Conservation (phyloP, 768 basidiomycete species). For the Mycena indigotica region DNA sequence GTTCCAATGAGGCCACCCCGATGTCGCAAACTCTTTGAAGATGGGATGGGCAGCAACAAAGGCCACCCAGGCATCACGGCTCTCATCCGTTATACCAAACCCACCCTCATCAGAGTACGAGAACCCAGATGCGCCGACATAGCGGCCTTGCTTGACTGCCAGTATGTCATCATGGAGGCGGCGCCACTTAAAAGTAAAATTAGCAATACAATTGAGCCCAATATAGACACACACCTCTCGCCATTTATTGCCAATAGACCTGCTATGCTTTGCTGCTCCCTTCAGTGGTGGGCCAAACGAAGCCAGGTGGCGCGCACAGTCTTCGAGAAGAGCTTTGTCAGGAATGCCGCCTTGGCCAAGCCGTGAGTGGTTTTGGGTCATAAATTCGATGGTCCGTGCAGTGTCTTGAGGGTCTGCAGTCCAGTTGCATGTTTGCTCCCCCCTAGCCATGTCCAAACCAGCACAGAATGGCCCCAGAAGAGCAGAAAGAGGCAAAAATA, state of each 20-base stretch:
- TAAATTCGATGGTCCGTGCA: neutral
- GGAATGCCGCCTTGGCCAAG: neutral
- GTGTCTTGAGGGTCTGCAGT: neutral
- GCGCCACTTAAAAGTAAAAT: too few relatives aligned
- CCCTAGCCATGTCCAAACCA: neutral
- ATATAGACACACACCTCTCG: neutral
- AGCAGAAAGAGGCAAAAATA: too few relatives aligned
- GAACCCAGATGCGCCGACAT: slow-evolving; percentile 9
- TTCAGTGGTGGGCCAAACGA: neutral
- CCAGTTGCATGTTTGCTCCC: neutral
- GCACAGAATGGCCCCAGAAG: too few relatives aligned
- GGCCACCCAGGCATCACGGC: slow-evolving; percentile 5
- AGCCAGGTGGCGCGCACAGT: too few relatives aligned
- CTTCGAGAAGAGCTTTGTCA: neutral
- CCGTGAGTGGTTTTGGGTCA: neutral
- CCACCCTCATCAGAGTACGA: slow-evolving; percentile 7
- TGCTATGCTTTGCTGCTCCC: neutral
- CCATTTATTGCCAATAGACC: neutral
- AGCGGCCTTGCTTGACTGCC: slow-evolving; percentile 2
- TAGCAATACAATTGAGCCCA: too few relatives aligned
- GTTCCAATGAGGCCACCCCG: slow-evolving; percentile 6
- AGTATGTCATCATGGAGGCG: slow-evolving; percentile 2
- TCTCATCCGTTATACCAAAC: slow-evolving; percentile 13
- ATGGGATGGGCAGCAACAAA: slow-evolving; percentile 5
- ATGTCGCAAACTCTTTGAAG: slow-evolving; percentile 11